Evolutionary conservation across 306 rosid genomes (phyloP).

Genomic region (Hylodesmum podocarpum): DNA sequence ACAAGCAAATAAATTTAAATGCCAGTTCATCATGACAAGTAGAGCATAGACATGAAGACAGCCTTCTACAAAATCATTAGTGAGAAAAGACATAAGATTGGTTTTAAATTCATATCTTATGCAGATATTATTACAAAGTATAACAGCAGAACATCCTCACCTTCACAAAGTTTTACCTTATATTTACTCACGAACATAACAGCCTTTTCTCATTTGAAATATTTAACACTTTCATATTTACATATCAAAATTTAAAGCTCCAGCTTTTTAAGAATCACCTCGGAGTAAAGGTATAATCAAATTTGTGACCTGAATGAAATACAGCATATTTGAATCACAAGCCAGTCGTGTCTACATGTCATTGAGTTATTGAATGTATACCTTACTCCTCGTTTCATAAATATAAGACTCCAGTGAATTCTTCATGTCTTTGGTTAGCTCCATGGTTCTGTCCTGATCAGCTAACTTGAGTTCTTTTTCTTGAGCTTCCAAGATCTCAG

Average conservation of each 20-base stretch:
- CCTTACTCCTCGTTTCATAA: conserved; percentile 88
- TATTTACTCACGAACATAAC: neutral
- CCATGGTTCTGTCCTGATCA: conserved; percentile 66
- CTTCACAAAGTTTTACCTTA: neutral
- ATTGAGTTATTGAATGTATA: conserved; percentile 34
- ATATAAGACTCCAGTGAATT: conserved; percentile 81
- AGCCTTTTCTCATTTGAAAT: neutral
- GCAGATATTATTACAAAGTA: neutral
- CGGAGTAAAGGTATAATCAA: neutral
- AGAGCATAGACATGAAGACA: neutral
- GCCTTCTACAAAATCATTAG: neutral
- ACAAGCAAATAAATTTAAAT: conserved; percentile 28
- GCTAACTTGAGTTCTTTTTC: conserved; percentile 62
- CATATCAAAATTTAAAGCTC: neutral
- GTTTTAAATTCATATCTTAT: neutral
- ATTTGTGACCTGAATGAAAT: neutral
- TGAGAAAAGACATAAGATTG: neutral
- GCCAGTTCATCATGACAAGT: neutral
- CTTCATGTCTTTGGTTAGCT: conserved; percentile 74
- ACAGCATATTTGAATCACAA: conserved; percentile 21
- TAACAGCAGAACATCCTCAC: neutral
- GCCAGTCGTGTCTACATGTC: neutral
- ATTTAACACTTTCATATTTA: neutral
- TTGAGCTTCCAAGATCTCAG: conserved; percentile 64
- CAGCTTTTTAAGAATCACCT: neutral